A percentile compares a stretch with the other conserved stretches of the same genome.
Conservation (phyloP, 2,329 filamentous ascomycete genomes). For the Spiromastix sp. region DNA sequence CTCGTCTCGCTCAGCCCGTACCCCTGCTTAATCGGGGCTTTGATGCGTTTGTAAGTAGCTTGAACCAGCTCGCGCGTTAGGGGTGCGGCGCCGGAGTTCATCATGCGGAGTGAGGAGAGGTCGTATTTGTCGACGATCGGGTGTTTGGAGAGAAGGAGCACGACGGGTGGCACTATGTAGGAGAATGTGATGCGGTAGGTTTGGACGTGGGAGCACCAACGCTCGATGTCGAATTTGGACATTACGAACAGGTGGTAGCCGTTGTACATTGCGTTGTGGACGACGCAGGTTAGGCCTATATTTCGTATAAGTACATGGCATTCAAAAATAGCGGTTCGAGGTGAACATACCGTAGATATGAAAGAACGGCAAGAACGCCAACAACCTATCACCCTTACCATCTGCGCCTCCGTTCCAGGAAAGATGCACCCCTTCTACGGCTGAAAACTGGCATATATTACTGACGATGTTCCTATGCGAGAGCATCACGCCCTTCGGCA, state of each 20-base stretch:
- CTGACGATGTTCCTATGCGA: conserved; percentile 73
- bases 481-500: conserved; percentile 85
- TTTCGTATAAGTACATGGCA: conserved; percentile 7
- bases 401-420: conserved; percentile 48
- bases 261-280: conserved; percentile 57
- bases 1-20: conserved; percentile 85
- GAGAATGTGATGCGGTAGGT: conserved; percentile 63
- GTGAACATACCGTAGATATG: conserved; percentile 68
- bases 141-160: conserved; percentile 70
- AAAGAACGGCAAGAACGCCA: conserved; percentile 80
- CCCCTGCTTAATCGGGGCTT: conserved; percentile 78
- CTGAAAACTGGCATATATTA: conserved; percentile 52
- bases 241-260: conserved; percentile 62
- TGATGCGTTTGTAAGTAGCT: conserved; percentile 61
- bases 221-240: conserved; percentile 70
- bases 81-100: conserved; percentile 82
- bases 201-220: conserved; percentile 68
- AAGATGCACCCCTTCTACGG: conserved; percentile 47
- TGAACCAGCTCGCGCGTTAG: conserved; percentile 71
- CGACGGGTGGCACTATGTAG: conserved; percentile 76
- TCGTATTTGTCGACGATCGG: conserved; percentile 72
- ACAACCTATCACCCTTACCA: conserved; percentile 57
- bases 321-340: neutral
- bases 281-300: conserved; percentile 57
- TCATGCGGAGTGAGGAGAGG: conserved; percentile 64